Base-by-base conservation (phyloP, 805 yeast genomes). In the Yarrowia osloensis region DNA sequence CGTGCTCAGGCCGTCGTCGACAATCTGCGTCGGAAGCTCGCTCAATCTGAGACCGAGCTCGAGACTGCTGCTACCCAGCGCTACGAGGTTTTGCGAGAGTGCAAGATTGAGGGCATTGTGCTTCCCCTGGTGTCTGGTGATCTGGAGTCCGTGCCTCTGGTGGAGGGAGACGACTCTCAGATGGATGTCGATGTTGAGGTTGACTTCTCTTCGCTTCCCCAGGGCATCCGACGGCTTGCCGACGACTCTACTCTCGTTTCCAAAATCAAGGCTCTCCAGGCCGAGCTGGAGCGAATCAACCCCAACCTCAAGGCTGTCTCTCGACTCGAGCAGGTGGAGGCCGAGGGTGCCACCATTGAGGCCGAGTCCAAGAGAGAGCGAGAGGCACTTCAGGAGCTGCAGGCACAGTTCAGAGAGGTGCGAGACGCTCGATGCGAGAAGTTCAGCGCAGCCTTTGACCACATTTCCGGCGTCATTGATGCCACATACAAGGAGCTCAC, bases 231-330 rank as follows among this genome's bases (percentile, higher is more conserved):
- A 28, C 17, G 49, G 13, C 54, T 61, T 12, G 42, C 29, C 4
- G 52, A 44, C 31, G 66, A 61, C 33, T 44, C 66, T 4, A 44
- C 66, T 3, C 40, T 44, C 4, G 54, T 61, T 1, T 73, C 74
- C n/a, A 67, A 70, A 26, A 69, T 75, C 68, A 79, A 65, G 71
- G 75, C 55, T 57, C 71, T 67, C 59, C 49, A 69, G 1, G 69
- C 71, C 11, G 76, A 75, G 42, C 68, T 77, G 40, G 78, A 77
- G 31, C 68, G 74, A 59, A 78, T 91, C 72, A 86, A 90, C 35
- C 97, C 97, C n/a, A 91, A 91, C 75, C 81, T 86, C 42, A 89
- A 88, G 70, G 97, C 97, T 0, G 78, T 84, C 33, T 96, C 90
- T 65, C 82, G 97, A 72, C 82, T 91, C 50, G 82, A 80, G 39